Percentiles rank a stretch among this genome's conserved stretches.
phyloP scores from a whole-genome alignment of 768 basidiomycete species.

The Gymnopilus dilepis region DNA sequence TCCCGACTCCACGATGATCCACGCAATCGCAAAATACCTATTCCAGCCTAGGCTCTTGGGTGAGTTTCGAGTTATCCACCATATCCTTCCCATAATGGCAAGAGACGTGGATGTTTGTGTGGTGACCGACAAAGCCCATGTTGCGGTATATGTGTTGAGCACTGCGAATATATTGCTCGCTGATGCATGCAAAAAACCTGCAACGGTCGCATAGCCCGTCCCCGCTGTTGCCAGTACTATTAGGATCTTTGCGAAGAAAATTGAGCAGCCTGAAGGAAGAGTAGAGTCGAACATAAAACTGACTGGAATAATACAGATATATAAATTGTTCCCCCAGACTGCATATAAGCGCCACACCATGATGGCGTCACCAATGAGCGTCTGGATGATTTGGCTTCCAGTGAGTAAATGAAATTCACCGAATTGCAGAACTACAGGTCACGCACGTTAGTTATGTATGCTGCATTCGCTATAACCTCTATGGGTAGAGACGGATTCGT shows the following conservation, averaged over 20 bases:
- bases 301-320: slow-evolving; percentile 12
- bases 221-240: neutral
- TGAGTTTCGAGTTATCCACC: slow-evolving; percentile 14
- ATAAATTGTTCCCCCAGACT: slow-evolving; percentile 23
- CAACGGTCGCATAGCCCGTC: neutral
- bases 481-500: neutral
- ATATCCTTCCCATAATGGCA: slow-evolving; percentile 14
- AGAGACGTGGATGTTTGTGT: neutral
- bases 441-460: neutral
- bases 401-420: neutral
- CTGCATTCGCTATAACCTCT: neutral
- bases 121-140: slow-evolving; percentile 10
- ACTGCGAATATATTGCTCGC: neutral
- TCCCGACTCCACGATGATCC: slow-evolving; percentile 26
- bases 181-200: neutral
- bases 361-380: slow-evolving; percentile 22
- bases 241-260: neutral
- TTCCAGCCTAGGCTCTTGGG: neutral
- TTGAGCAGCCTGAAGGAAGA: neutral
- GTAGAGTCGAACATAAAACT: neutral
- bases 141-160: neutral
- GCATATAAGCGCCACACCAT: slow-evolving; percentile 28
- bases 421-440: neutral
- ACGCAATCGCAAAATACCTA: slow-evolving; percentile 16
- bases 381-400: slow-evolving; percentile 1